Evolutionary conservation across 2,329 filamentous ascomycete genomes (phyloP), one percentile per base, ranked within the genome.

Genomic region (Tolypocladium pustulatum): DNA sequence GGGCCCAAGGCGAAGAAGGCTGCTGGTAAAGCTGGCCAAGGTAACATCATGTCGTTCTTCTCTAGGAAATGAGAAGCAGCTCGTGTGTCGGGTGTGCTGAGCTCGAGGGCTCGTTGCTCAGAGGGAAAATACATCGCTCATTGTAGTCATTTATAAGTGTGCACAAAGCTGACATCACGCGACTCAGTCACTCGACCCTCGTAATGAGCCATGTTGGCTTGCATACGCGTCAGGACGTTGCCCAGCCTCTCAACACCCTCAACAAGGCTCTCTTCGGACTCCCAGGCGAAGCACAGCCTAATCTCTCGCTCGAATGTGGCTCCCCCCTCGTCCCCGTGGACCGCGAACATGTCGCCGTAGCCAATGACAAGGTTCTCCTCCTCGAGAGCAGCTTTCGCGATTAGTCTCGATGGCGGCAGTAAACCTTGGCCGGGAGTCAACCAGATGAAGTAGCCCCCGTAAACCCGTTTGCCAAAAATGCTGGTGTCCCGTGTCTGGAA

Each of bases 41-140:
- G 91, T 3, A 96, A 80, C 69, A 96, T 96, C 68, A 96, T 92
- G 87, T 91, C 87, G 1, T 96, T 96, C 74, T 96, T 96, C 72
- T 81, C 82, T 49, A 96, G 95, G 77, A 94, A 91, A 68, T 89
- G 65, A 61, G 27, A 56, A 51, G 37, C 51, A 13, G 32, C 30
- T 51, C 17, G 27, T 12, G 46, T 30, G 25, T 30, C 20, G 38
- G 38, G 38, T 9, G 38, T 41, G 20, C 6, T 9, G 20, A 20
- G 20, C 20, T n/a, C 9, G 20, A 1, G n/a, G 7, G 17, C 38
- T 10, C 10, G 27, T 12, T 20, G 27, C 27, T 12, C 22, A 9
- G 17, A 51, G n/a, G 46, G 17, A n/a, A 51, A 10, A 9, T 17
- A 51, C n/a, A 13, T 32, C 27, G 20, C 46, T 20, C 32, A n/a